Conservation (phyloP, 2,329 filamentous ascomycete genomes). For the Fusarium papillatum region DNA sequence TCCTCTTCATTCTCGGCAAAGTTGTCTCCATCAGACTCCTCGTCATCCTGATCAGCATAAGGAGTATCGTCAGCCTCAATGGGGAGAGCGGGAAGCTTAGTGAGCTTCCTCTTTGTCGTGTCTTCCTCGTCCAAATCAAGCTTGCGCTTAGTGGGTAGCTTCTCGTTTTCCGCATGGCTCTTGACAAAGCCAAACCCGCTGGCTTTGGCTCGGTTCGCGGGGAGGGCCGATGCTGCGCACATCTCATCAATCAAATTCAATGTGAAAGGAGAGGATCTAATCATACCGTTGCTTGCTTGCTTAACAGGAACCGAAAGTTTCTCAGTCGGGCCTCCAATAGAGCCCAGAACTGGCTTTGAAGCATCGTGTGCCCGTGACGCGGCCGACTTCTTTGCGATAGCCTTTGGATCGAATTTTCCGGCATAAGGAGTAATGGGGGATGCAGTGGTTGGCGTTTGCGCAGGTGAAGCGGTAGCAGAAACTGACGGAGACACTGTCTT, state of each 20-base stretch:
- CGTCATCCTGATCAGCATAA: constrained; percentile 74
- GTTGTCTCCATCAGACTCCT: constrained; percentile 81
- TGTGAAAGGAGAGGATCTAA: not conserved
- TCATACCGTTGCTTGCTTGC: constrained; percentile 53
- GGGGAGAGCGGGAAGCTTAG: constrained; percentile 86
- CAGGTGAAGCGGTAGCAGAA: constrained; percentile 65
- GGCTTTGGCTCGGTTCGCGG: constrained; percentile 80
- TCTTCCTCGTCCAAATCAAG: constrained; percentile 92
- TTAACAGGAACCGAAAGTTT: constrained; percentile 49
- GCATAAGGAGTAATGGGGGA: constrained; percentile 73
- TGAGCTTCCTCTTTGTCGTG: constrained; percentile 87
- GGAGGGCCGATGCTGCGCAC: constrained; percentile 64
- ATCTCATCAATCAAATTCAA: constrained; percentile 40
- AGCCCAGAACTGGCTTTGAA: constrained; percentile 63
- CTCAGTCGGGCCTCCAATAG: constrained; percentile 56
- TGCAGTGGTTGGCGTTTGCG: constrained; percentile 57
- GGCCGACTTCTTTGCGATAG: constrained; percentile 83
- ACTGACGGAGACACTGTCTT: constrained; percentile 64
- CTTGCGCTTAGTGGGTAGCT: constrained; percentile 77
- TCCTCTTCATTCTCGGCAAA: constrained; percentile 86
- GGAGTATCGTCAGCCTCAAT: constrained; percentile 73
- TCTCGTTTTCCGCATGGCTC: constrained; percentile 73
- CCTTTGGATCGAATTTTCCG: constrained; percentile 90
- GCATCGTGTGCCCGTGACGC: constrained; percentile 69
- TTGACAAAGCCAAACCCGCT: constrained; percentile 89